Evolutionary conservation across 192 early-diverging fungal species (phyloP), one percentile per base, ranked within the genome.

Genomic region (Allomyces javanicus): DNA sequence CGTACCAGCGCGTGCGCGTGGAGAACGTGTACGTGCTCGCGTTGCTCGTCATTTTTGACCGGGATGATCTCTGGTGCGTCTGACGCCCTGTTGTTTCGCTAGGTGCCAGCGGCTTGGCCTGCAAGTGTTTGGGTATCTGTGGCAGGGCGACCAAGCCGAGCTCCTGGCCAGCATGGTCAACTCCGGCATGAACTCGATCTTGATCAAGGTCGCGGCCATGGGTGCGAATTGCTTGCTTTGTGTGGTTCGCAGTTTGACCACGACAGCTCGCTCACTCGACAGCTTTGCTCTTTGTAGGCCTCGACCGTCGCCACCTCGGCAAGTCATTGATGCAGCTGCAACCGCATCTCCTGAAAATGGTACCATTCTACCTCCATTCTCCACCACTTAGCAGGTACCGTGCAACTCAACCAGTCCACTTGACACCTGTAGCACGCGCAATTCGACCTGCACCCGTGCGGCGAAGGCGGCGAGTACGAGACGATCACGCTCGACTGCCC

Each of bases 401-500:
- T 55, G 24, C 23, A 67, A 26, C 44, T 24, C 26, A 22, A 44
- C 27, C 55, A 9, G 25, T 22, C 9, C 33, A 44, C 26, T 68
- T 25, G 62, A 63, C 50, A 21, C 21, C 25, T 44, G 22, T 70
- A 84, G 84, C 77, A 87, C 69, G 73, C 86, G 26, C 84, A 83
- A 65, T 94, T 84, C 67, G 91, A 86, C 26, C 66, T 89, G 26
- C 88, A 99, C 73, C 79, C 92, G 7, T 96, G 93, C 68, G 96
- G 96, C 40, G 96, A 99, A 75, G 96, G 96, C 65, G 96, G 96
- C 25, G 96, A 99, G 76, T 99, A 88, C 70, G 96, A 99, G 69
- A 89, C 93, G 6, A 80, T 96, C 64, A 92, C 90, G 0, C 70
- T 96, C 44, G 93, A 99, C 68, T 92, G 87, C 67, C 94, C 94